phyloP scores from a whole-genome alignment of 176 grass and related monocot genomes.

The Carex kokanica region DNA sequence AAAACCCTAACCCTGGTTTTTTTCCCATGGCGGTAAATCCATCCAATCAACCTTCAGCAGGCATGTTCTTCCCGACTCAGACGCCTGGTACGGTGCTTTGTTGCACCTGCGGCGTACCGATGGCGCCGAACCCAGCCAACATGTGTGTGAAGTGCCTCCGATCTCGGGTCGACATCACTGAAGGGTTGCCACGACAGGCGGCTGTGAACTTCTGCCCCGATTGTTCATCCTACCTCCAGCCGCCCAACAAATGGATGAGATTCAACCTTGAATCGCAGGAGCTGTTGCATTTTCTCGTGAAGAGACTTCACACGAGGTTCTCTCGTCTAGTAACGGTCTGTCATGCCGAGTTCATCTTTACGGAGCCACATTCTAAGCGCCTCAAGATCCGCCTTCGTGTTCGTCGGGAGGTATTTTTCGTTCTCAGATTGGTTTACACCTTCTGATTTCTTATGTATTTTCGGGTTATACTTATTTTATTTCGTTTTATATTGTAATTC shows the following conservation, averaged over 20 bases:
- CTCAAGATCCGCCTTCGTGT: constrained; percentile 84
- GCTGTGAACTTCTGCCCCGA: constrained; percentile 61
- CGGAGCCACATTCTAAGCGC: constrained; percentile 96
- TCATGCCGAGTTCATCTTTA: constrained; percentile 87
- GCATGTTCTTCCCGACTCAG: constrained; percentile 82
- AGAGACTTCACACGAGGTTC: constrained; percentile 59
- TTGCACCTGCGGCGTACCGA: constrained; percentile 84
- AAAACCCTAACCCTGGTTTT: constrained; percentile 37
- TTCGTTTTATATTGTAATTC: not conserved
- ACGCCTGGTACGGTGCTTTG: constrained; percentile 86
- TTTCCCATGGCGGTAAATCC: constrained; percentile 36
- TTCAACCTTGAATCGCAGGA: constrained; percentile 65
- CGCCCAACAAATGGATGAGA: constrained; percentile 54
- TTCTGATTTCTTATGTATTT: not conserved
- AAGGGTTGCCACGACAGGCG: constrained; percentile 54
- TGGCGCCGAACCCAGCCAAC: constrained; percentile 83
- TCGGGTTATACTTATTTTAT: not conserved
- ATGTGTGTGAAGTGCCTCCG: constrained; percentile 87
- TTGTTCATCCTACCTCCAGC: constrained; percentile 57
- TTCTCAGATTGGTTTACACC: not conserved
- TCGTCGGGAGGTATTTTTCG: constrained; percentile 59
- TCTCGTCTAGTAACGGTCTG: constrained; percentile 60
- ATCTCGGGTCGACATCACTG: constrained; percentile 65
- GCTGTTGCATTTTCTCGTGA: constrained; percentile 75
- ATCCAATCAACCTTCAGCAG: constrained; percentile 41